Evolutionary conservation across 2,329 filamentous ascomycete genomes (phyloP).

Genomic region (Coniochaeta ligniaria): DNA sequence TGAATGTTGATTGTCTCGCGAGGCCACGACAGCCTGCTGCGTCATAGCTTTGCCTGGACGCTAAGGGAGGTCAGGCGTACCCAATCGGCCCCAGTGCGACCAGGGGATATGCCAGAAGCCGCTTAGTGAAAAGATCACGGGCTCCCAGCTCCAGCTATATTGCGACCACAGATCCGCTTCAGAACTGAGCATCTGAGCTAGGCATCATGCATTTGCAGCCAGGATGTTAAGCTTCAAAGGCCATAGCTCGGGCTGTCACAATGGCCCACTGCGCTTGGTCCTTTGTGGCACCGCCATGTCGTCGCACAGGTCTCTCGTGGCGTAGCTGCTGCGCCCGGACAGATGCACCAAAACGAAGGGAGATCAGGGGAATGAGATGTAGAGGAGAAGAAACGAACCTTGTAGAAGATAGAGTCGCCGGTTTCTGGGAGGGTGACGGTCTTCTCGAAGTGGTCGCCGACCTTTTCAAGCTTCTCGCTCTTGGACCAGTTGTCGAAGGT

Average conservation of each 20-base stretch:
- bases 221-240: not conserved
- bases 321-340: not conserved
- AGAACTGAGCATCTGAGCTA: not conserved
- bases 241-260: not conserved
- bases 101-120: not conserved
- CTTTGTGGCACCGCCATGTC: not conserved
- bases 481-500: constrained; percentile 94
- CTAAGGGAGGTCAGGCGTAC: not conserved
- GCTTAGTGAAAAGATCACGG: not conserved
- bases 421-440: constrained; percentile 63
- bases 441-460: constrained; percentile 70
- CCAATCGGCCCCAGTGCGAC: not conserved
- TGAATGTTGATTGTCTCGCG: not conserved
- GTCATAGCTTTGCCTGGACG: not conserved
- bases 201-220: not conserved
- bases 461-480: constrained; percentile 74
- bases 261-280: not conserved
- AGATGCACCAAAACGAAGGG: not conserved
- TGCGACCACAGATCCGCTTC: not conserved
- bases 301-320: not conserved
- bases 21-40: not conserved
- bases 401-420: constrained; percentile 79
- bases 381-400: constrained; percentile 54
- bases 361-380: constrained; percentile 4
- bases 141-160: not conserved